Evolutionary conservation across 768 basidiomycete genomes (phyloP).

Genomic region (Boletus fagicola): DNA sequence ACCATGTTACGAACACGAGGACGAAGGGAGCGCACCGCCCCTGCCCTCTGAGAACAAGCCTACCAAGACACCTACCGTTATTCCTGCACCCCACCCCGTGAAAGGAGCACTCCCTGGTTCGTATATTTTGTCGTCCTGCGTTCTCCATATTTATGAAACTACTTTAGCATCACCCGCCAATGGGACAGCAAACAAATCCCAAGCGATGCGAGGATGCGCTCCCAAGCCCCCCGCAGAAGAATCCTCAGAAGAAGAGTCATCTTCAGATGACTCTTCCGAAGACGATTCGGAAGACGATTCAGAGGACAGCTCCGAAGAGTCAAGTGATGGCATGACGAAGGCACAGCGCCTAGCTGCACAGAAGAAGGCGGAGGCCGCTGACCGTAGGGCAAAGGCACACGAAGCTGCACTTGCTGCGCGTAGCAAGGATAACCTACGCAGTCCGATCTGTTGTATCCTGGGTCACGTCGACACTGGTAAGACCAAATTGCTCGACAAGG

Average conservation of each 20-base stretch:
- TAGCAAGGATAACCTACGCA: conserved; percentile 86
- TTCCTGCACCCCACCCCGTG: not conserved
- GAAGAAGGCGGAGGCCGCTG: conserved; percentile 82
- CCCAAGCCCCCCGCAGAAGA: conserved; percentile 31
- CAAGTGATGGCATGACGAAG: conserved; percentile 65
- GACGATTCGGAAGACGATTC: conserved; percentile 52
- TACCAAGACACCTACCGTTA: conserved; percentile 5
- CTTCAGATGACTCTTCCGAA: conserved; percentile 46
- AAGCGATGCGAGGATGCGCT: conserved; percentile 27
- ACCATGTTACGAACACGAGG: too few relatives aligned
- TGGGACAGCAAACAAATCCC: conserved; percentile 12
- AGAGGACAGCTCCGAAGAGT: conserved; percentile 37
- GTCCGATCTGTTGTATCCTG: conserved; percentile 97
- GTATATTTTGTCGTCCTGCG: conserved; percentile 1
- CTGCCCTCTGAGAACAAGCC: conserved; percentile 16
- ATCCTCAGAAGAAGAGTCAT: conserved; percentile 33
- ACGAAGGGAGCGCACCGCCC: conserved; percentile 41
- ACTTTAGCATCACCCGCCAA: conserved; percentile 7
- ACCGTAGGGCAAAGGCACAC: conserved; percentile 72
- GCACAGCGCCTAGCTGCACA: conserved; percentile 66
- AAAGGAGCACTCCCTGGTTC: conserved; percentile 11
- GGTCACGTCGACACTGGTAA: conserved; percentile 99
- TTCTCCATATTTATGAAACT: not conserved
- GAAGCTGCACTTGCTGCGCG: conserved; percentile 83
- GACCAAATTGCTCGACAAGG: conserved; percentile 96